A percentile compares a stretch with the other conserved stretches of the same genome.
phyloP scores from a whole-genome alignment of 371 early-diverging fungal genomes.

The Thermomucor indicae-seudaticae region DNA sequence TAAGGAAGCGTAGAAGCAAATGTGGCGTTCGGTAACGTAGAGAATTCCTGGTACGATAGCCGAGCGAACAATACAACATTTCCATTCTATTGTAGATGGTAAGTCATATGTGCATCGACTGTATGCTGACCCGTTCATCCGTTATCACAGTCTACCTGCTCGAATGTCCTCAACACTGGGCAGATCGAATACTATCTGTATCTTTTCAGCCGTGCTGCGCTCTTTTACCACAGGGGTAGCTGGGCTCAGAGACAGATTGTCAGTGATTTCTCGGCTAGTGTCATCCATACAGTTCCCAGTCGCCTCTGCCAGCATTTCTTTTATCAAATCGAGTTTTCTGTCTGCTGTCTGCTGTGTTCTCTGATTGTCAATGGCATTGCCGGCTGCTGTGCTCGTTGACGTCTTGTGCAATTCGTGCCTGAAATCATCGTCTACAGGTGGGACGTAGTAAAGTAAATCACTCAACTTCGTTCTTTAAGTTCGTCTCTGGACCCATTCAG shows the following conservation, averaged over 20 bases:
- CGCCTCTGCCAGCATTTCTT: conserved; percentile 37
- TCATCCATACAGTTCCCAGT: conserved; percentile 14
- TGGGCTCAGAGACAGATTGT: background rate
- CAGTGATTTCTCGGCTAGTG: background rate
- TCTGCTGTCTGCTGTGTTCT: background rate
- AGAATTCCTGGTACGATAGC: conserved; percentile 68
- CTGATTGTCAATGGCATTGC: background rate
- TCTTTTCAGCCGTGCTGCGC: conserved; percentile 47
- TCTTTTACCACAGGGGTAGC: conserved; percentile 12
- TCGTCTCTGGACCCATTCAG: no score
- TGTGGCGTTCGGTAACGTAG: conserved; percentile 64
- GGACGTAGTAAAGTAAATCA: no score
- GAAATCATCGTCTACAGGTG: background rate
- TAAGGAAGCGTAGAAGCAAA: conserved; percentile 72
- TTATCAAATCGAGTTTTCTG: conserved; percentile 19
- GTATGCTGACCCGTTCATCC: background rate
- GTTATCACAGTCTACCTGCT: conserved; percentile 35
- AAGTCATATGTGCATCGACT: conserved; percentile 1
- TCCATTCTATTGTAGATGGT: conserved; percentile 50
- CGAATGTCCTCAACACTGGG: conserved; percentile 47
- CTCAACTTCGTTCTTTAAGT: no score
- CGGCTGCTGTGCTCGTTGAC: background rate
- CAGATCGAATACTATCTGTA: conserved; percentile 59
- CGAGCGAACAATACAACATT: conserved; percentile 69
- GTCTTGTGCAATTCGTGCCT: background rate